Conservation (phyloP, 1,139 yeast species). For the Yamadazyma spencermartinsiae region DNA sequence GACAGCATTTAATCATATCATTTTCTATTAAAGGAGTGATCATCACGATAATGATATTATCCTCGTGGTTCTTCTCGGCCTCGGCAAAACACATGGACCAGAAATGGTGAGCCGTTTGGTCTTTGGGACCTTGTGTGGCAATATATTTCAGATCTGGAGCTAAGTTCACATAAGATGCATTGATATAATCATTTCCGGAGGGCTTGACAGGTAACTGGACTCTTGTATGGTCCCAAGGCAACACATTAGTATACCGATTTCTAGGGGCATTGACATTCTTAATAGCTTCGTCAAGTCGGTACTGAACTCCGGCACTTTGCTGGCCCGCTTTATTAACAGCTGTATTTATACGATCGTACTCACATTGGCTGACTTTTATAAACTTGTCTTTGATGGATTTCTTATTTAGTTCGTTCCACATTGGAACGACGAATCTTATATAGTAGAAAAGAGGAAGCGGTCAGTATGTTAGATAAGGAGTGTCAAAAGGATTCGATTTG, state of each 20-base stretch:
- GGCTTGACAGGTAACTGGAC: slow-evolving; percentile 28
- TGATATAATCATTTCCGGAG: slow-evolving; percentile 30
- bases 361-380: slow-evolving; percentile 8
- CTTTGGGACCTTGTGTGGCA: slow-evolving; percentile 63
- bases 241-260: slow-evolving; percentile 44
- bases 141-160: slow-evolving; percentile 26
- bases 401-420: slow-evolving; percentile 10
- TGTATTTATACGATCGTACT: slow-evolving; percentile 6
- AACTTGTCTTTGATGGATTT: slow-evolving; percentile 9
- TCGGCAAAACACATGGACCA: slow-evolving; percentile 81
- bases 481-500: too few relatives aligned
- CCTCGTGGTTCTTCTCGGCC: slow-evolving; percentile 33
- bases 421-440: slow-evolving; percentile 11
- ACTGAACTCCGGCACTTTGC: too few relatives aligned
- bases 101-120: slow-evolving; percentile 62
- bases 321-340: slow-evolving; percentile 5
- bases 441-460: too few relatives aligned
- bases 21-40: slow-evolving; percentile 76
- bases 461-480: too few relatives aligned
- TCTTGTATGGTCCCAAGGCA: slow-evolving; percentile 42
- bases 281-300: neutral
- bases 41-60: slow-evolving; percentile 70
- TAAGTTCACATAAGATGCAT: slow-evolving; percentile 39
- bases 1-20: slow-evolving; percentile 61
- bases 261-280: slow-evolving; percentile 16